Percentiles rank a stretch among this genome's conserved stretches.
These are phyloP conservation scores for Ganoderma multipileum DNA, from an alignment of 1,284 basidiomycete genomes.

Conservation along the genomic window DNA sequence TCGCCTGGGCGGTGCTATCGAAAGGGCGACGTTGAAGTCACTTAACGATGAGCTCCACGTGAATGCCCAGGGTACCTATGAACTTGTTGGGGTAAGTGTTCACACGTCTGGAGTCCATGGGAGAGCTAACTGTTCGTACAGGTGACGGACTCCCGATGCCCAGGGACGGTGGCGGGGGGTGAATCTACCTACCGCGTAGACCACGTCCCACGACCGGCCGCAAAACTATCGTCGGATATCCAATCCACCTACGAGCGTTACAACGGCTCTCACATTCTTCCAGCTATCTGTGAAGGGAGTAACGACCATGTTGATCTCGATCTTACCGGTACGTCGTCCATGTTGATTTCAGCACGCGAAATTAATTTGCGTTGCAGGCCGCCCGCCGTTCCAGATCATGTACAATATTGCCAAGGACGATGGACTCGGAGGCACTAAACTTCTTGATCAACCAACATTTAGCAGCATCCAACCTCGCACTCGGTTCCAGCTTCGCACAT, in stretches of 20 bases:
- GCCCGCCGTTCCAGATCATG: conserved; percentile 87
- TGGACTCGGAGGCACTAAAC: conserved; percentile 64
- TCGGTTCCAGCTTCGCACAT: conserved; percentile 85
- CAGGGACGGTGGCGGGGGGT: conserved; percentile 69
- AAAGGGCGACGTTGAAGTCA: conserved; percentile 57
- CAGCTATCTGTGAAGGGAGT: conserved; percentile 82
- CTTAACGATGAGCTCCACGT: conserved; percentile 80
- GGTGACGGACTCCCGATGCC: conserved; percentile 87
- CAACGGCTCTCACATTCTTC: conserved; percentile 75
- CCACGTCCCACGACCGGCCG: conserved; percentile 78
- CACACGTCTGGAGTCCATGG: neutral
- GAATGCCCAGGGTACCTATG: conserved; percentile 76
- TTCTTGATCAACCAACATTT: conserved; percentile 78
- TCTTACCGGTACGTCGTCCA: conserved; percentile 61
- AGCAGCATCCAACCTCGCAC: conserved; percentile 87
- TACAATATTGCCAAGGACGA: conserved; percentile 76
- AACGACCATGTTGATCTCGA: conserved; percentile 84
- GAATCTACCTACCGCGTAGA: conserved; percentile 75
- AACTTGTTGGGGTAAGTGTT: conserved; percentile 67
- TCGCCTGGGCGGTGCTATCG: conserved; percentile 54
- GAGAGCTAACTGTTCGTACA: conserved; percentile 36
- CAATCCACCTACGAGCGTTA: conserved; percentile 60
- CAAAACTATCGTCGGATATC: conserved; percentile 62
- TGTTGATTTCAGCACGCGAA: neutral
- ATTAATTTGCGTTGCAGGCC: conserved; percentile 52